These are phyloP conservation scores for Monilinia fructicola DNA, from an alignment of 2,329 filamentous ascomycete species.

Conservation along the genomic window DNA sequence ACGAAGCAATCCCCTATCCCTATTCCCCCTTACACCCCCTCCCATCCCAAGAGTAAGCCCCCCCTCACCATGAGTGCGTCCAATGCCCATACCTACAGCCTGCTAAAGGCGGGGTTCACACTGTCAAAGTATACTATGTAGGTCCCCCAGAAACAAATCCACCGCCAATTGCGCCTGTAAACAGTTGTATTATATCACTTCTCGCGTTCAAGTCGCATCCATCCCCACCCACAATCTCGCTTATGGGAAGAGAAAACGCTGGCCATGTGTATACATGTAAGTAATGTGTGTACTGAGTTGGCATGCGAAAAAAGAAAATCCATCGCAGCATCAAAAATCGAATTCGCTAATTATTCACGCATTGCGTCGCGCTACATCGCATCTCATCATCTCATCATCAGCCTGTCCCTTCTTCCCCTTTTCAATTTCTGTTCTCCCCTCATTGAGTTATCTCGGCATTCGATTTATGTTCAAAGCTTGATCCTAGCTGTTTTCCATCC, in stretches of 20 bases:
- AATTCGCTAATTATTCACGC: constrained; percentile 7
- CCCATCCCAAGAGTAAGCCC: constrained; percentile 1
- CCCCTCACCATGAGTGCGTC: constrained; percentile 5
- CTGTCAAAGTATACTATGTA: neutral
- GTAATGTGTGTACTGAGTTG: neutral
- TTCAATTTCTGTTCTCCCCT: neutral
- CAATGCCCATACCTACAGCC: constrained; percentile 10
- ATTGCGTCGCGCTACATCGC: neutral
- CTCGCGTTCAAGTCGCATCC: neutral
- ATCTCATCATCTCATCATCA: constrained; percentile 2
- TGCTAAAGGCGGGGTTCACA: neutral
- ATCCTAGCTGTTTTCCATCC: constrained; percentile 36
- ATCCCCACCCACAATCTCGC: neutral
- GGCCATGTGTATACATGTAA: constrained; percentile 6
- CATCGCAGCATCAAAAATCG: constrained; percentile 1
- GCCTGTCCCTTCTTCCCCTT: neutral
- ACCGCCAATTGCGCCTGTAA: constrained; percentile 16
- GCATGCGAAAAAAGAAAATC: constrained; percentile 1
- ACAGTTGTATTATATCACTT: constrained; percentile 14
- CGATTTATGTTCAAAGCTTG: constrained; percentile 9
- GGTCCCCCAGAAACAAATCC: constrained; percentile 2
- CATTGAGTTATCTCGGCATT: constrained; percentile 12
- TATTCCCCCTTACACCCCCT: neutral
- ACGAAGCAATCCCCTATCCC: neutral
- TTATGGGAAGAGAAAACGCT: neutral